These are phyloP conservation scores for Diaporthe longicolla DNA, from an alignment of 2,329 filamentous ascomycete species.

Conservation along the genomic window DNA sequence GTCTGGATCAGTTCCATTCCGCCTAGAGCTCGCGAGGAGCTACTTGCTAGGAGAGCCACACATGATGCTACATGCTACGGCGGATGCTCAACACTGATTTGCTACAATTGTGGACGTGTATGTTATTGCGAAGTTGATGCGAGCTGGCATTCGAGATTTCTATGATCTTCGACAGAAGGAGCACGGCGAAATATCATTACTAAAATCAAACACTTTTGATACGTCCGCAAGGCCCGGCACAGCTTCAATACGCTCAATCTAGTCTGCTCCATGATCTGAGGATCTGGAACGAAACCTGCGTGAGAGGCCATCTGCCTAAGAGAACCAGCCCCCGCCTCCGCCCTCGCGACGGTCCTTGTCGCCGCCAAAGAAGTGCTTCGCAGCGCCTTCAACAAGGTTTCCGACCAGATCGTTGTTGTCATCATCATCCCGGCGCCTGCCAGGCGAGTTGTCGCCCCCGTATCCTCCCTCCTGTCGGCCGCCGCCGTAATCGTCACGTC, in stretches of 20 bases:
- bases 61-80: not conserved
- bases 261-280: slow-evolving; percentile 5
- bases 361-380: slow-evolving; percentile 34
- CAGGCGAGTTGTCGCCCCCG: slow-evolving; percentile 31
- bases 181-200: not conserved
- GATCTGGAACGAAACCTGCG: slow-evolving; percentile 23
- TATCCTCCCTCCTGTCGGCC: slow-evolving; percentile 28
- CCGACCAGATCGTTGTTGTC: slow-evolving; percentile 38
- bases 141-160: not conserved
- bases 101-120: not conserved
- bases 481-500: slow-evolving; percentile 12
- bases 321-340: slow-evolving; percentile 41
- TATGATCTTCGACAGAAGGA: not conserved
- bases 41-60: too few species aligned
- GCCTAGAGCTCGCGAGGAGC: too few species aligned
- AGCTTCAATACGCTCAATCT: not conserved
- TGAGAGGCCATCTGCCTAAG: slow-evolving; percentile 28
- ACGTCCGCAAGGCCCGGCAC: not conserved
- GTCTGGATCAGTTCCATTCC: too few species aligned
- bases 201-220: slow-evolving; percentile 18
- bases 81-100: not conserved
- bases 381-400: slow-evolving; percentile 20
- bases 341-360: slow-evolving; percentile 41
- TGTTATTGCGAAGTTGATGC: not conserved
- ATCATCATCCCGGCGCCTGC: slow-evolving; percentile 42